phyloP scores from a whole-genome alignment of 2,329 filamentous ascomycete species.

The Arthrobotrys megalospora region DNA sequence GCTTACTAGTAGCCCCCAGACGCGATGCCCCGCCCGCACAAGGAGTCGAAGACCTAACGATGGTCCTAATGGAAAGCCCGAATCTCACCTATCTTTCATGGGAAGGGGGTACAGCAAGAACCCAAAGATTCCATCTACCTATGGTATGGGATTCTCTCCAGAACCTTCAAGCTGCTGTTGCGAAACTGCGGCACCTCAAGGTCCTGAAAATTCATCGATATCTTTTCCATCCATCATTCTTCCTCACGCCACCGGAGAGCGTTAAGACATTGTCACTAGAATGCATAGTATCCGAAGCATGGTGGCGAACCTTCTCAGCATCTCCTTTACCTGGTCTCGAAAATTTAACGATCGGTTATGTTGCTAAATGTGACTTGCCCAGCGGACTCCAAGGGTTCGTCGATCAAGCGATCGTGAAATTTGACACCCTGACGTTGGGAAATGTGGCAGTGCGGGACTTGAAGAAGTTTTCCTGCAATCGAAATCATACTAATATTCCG shows the following conservation, averaged over 20 bases:
- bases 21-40: background rate
- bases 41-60: background rate
- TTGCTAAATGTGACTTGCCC: background rate
- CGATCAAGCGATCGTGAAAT: background rate
- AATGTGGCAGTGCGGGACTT: background rate
- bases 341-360: background rate
- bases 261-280: slow-evolving; percentile 3
- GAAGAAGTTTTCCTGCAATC: slow-evolving; percentile 6
- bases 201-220: background rate
- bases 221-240: slow-evolving; percentile 22
- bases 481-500: background rate
- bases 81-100: slow-evolving; percentile 6
- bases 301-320: slow-evolving; percentile 25
- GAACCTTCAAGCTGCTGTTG: background rate
- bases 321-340: slow-evolving; percentile 11
- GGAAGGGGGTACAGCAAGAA: background rate
- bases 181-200: background rate
- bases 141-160: background rate
- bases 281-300: slow-evolving; percentile 2
- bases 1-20: background rate
- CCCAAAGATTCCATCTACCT: background rate
- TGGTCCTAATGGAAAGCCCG: background rate
- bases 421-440: background rate
- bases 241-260: slow-evolving; percentile 18
- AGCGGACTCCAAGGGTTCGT: background rate